Conservation (phyloP, 2,329 filamentous ascomycete genomes). For the Beauveria varroae region DNA sequence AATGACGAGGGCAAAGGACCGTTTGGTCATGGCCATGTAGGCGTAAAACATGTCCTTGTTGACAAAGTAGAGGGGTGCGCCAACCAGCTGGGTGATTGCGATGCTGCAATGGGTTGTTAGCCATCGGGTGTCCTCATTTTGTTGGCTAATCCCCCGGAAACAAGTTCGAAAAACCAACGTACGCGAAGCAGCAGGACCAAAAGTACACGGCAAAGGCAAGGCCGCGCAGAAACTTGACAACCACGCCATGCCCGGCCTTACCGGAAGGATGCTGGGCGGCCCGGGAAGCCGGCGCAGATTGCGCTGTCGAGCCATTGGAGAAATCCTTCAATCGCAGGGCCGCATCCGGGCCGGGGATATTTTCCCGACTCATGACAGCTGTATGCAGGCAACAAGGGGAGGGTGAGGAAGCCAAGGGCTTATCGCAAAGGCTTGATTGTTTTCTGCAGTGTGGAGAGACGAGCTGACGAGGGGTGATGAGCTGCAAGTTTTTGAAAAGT, state of each 20-base stretch:
- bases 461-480: not conserved
- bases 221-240: constrained; percentile 45
- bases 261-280: constrained; percentile 42
- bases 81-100: constrained; percentile 66
- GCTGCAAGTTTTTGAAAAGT: not conserved
- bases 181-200: constrained; percentile 40
- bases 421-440: not conserved
- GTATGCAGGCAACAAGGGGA: not conserved
- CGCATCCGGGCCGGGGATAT: not conserved
- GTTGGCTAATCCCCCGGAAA: too few relatives aligned
- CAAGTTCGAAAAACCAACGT: constrained; percentile 25
- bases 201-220: constrained; percentile 48
- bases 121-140: not conserved
- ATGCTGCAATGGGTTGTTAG: constrained; percentile 36
- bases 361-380: not conserved
- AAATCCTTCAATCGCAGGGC: not conserved
- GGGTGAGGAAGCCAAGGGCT: too few relatives aligned
- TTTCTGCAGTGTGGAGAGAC: not conserved
- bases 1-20: constrained; percentile 70
- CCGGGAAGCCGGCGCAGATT: not conserved
- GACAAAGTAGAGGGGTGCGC: constrained; percentile 66
- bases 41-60: constrained; percentile 73
- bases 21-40: constrained; percentile 83
- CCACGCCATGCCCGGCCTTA: constrained; percentile 42
- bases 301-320: not conserved